phyloP scores from a whole-genome alignment of 2,329 filamentous ascomycete species.

The Verticillium tricorpus region DNA sequence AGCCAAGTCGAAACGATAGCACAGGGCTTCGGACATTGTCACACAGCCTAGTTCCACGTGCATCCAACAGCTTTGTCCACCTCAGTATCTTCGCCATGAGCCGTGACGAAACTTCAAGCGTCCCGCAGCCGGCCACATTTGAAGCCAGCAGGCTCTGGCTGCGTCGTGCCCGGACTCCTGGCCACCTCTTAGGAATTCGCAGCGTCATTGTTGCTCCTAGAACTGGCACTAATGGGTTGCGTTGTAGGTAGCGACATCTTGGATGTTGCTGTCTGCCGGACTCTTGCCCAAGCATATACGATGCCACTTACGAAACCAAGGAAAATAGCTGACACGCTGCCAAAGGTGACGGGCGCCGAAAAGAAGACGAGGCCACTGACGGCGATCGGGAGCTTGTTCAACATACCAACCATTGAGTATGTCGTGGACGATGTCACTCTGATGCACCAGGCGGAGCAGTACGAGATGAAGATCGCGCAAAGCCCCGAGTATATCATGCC shows the following conservation, averaged over 20 bases:
- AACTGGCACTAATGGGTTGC: conserved; percentile 80
- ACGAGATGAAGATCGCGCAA: conserved; percentile 96
- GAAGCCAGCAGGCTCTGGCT: background rate
- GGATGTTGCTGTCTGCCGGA: conserved; percentile 67
- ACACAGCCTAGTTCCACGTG: too few species aligned
- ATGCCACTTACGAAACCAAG: conserved; percentile 90
- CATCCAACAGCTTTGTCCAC: too few species aligned
- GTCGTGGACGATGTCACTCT: conserved; percentile 96
- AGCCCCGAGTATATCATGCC: conserved; percentile 94
- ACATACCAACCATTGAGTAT: conserved; percentile 95
- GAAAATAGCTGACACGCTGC: conserved; percentile 84
- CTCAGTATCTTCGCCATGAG: too few species aligned
- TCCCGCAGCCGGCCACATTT: background rate
- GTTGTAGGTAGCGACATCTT: conserved; percentile 66
- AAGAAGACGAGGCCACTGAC: conserved; percentile 93
- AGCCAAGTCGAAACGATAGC: too few species aligned
- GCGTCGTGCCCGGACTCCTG: background rate
- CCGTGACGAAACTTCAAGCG: too few species aligned
- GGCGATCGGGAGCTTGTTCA: conserved; percentile 97
- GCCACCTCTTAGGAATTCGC: conserved; percentile 48
- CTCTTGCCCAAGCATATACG: conserved; percentile 83
- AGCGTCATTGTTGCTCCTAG: conserved; percentile 83
- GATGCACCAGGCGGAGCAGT: conserved; percentile 98
- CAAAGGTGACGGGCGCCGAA: conserved; percentile 85
- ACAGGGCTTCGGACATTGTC: too few species aligned